phyloP scores from a whole-genome alignment of 441 rosid genomes.

The Macaranga tanarius region DNA sequence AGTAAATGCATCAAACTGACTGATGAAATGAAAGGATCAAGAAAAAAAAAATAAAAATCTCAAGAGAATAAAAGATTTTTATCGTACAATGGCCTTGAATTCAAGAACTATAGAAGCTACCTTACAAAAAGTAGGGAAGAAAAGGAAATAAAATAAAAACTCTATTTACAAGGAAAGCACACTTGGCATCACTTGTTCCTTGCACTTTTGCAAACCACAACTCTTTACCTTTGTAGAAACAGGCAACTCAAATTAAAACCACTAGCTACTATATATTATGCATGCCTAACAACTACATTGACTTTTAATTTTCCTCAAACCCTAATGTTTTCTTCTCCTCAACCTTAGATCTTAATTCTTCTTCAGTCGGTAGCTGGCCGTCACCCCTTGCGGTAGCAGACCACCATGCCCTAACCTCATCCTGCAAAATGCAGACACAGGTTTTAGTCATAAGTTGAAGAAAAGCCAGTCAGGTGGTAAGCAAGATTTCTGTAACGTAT shows the following conservation, averaged over 20 bases:
- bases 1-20: no score
- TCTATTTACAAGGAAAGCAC: not conserved
- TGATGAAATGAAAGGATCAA: no score
- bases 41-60: no score
- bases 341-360: conserved; percentile 52
- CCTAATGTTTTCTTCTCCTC: conserved; percentile 63
- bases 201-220: not conserved
- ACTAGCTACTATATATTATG: no score
- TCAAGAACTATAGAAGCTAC: no score
- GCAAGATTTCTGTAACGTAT: no score
- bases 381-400: conserved; percentile 32
- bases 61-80: not conserved
- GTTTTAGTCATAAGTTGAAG: not conserved
- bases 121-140: no score
- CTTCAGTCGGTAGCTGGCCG: conserved; percentile 46
- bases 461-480: not conserved
- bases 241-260: not conserved
- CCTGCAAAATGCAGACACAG: conserved; percentile 38
- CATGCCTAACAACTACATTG: no score
- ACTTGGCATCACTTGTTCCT: not conserved
- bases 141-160: no score
- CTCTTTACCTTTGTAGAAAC: no score
- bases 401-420: conserved; percentile 86
- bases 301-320: conserved; percentile 23
- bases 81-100: not conserved